Evolutionary conservation across 208 protist species (phyloP), one percentile per base, ranked within the genome.

Genomic region (Crithidia sp.): DNA sequence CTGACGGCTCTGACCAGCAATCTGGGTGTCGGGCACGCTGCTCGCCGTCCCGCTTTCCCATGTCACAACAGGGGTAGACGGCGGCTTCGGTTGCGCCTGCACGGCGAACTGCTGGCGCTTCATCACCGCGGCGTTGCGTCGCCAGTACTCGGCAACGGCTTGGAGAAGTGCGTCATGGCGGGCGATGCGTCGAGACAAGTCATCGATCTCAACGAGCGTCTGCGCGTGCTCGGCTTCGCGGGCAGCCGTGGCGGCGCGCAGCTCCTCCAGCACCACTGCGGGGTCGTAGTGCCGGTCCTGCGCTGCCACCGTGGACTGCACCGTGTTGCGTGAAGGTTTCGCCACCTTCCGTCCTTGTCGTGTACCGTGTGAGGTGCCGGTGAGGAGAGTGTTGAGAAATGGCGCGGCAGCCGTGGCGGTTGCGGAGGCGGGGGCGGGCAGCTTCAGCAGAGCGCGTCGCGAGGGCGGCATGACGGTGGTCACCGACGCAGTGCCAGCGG

Each of bases 101-200:
- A 74, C 67, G 8, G 69, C 67, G 58, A 74, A 79, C 37, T 70
- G 62, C 40, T 65, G 61, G 12, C 73, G 77, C 50, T 76, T 67
- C 44, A 90, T 69, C 14, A 76, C 71, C 10, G 64, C 68, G 2
- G 77, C 84, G 61, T 91, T 91, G 54, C 71, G 80, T 5, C 81
- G 77, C 88, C 88, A 93, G 76, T 93, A 93, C 64, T 82, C 77
- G 2, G 74, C 67, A 12, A 86, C 82, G 12, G 54, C 62, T 12
- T 80, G 59, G 7, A 89, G 55, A 9, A 83, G 68, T 3, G 72
- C 28, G 45, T 81, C 76, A 53, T 81, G 76, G 43, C 53, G 76
- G 37, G 28, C 19, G 49, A 81, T 60, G 57, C 70, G 67, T 3
- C 14, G 17, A 0, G 63, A 45, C 17, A 76, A 37, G 43, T 43